These are phyloP conservation scores for Echium plantagineum DNA, from an alignment of 257 asterid genomes.

Conservation along the genomic window DNA sequence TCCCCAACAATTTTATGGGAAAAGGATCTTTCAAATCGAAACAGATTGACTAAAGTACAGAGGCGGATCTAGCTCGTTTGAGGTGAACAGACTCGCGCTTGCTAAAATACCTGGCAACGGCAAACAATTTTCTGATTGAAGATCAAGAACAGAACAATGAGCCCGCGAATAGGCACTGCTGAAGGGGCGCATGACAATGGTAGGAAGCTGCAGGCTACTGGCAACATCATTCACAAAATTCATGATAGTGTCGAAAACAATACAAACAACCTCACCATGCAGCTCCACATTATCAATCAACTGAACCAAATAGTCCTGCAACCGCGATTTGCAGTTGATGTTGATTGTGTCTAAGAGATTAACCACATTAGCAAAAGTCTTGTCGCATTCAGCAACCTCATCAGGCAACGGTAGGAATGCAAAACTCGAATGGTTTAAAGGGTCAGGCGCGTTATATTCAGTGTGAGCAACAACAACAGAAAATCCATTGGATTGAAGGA, in stretches of 20 bases:
- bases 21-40: not conserved
- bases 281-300: constrained; percentile 11
- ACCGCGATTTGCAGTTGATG: constrained; percentile 20
- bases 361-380: not conserved
- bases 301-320: constrained; percentile 18
- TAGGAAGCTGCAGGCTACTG: constrained; percentile 23
- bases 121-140: constrained; percentile 15
- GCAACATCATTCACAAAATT: constrained; percentile 29
- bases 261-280: constrained; percentile 17
- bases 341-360: not conserved
- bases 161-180: constrained; percentile 25
- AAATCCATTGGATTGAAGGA: constrained; percentile 20
- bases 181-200: constrained; percentile 29
- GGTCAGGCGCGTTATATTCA: not conserved
- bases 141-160: constrained; percentile 11
- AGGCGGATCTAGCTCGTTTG: too few species aligned
- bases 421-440: constrained; percentile 15
- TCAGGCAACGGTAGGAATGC: constrained; percentile 1
- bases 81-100: too few species aligned
- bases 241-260: constrained; percentile 39
- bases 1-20: not conserved
- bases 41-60: constrained; percentile 2
- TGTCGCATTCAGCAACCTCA: not conserved
- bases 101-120: constrained; percentile 39
- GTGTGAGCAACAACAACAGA: constrained; percentile 13